phyloP scores from a whole-genome alignment of 2,329 filamentous ascomycete genomes.

The Exophiala sp. region DNA sequence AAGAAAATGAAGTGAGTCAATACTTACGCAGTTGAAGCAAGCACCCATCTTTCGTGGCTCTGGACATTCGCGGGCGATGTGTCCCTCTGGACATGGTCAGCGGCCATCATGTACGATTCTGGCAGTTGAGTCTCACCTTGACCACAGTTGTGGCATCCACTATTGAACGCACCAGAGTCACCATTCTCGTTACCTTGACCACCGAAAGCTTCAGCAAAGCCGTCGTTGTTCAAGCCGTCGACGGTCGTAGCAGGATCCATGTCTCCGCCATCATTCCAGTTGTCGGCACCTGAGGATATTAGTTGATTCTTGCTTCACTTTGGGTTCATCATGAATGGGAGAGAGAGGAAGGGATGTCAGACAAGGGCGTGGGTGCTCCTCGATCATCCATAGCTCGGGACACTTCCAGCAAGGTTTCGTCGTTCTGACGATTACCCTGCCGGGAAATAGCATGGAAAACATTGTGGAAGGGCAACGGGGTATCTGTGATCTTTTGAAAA shows the following conservation, averaged over 20 bases:
- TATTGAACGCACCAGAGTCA: constrained; percentile 9
- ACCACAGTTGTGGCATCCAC: constrained; percentile 27
- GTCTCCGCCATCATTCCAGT: neutral
- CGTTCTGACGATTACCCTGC: neutral
- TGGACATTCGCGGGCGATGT: constrained; percentile 38
- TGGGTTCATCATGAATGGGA: neutral
- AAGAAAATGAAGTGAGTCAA: neutral
- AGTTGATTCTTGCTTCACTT: constrained; percentile 3
- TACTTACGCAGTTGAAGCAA: constrained; percentile 41
- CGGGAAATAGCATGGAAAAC: neutral
- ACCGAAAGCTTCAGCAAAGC: constrained; percentile 7
- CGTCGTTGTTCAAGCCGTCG: neutral
- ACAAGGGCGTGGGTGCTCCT: neutral
- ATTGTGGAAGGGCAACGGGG: neutral
- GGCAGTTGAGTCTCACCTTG: constrained; percentile 16
- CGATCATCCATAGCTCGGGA: neutral
- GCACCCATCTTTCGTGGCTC: constrained; percentile 37
- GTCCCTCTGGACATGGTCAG: constrained; percentile 26
- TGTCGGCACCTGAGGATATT: neutral
- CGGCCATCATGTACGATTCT: neutral
- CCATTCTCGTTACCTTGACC: constrained; percentile 9
- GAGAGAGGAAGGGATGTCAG: neutral
- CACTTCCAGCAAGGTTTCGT: neutral
- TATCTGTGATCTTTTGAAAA: neutral
- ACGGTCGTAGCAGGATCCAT: neutral